Base-by-base conservation (phyloP, 2,329 filamentous ascomycete genomes). In the Ophiocordyceps camponoti-leonardi region DNA sequence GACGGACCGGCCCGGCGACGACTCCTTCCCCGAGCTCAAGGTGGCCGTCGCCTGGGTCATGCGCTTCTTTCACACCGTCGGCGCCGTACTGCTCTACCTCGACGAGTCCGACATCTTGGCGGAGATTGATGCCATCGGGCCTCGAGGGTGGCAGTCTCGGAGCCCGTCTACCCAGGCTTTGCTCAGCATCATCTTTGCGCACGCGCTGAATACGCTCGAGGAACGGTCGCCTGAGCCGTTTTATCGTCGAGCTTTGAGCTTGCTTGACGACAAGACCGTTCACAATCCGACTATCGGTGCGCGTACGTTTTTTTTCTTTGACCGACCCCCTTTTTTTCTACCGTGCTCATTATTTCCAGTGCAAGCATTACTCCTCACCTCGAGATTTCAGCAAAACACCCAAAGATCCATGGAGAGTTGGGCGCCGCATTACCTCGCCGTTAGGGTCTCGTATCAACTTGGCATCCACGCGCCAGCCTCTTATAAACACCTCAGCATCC, bases 371-470 rank as follows among this genome's bases (percentile, higher is more conserved):
- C 51, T 62, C 6, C 53, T 63, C 1, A 48, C 61, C 2, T 50
- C 54, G 2, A 58, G 51, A 33, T 62, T 57, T 35, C 56, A 61
- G 30, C 60, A 63, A 42, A 61, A 61, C 33, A 61, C 50, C n/a
- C 58, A 61, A 42, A 51, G 58, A 3, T 56, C 59, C 8, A 57
- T 58, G 45, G 56, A 58, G 23, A 62, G 58, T 43, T 54, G 56
- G 47, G 53, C 58, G 4, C 54, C 54, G 1, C 58, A 61, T 42
- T 54, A 56, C 1, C 49, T 60, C 2, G 53, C 54, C 1, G 59
- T 62, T 37, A 58, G 59, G 28, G 51, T 56, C 0, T 50, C 58
- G 1, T 61, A 60, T 42, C 59, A 61, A 43, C 52, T 63, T 2
- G 61, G 60, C 6, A 50, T 63, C 20, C 59, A 63, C 45, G 56